Evolutionary conservation across 1,284 basidiomycete genomes (phyloP), one percentile per base, ranked within the genome.

Genomic region (Trametes hirsuta): DNA sequence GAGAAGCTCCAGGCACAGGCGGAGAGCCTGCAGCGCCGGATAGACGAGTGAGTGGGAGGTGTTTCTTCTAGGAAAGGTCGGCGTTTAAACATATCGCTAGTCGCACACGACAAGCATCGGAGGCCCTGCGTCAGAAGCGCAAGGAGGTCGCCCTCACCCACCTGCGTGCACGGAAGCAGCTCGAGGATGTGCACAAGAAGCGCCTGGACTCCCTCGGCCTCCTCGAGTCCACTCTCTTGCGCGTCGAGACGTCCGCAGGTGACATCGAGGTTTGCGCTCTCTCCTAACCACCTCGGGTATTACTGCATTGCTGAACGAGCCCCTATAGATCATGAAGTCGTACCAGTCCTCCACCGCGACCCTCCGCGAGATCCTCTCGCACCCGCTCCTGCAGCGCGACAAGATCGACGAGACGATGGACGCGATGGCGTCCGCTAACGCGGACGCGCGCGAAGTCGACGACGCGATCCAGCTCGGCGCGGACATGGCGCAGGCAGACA

Each of bases 321-420:
- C 53, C 18, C 36, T 34, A n/a, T 69, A 96, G 91, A 91, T 98
- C 55, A 87, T 98, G 84, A 84, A 85, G 64, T 85, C 88, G 0
- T 98, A 97, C 71, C 85, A 93, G 71, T 86, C 87, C 1, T 95
- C 94, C 1, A 88, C 92, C 0, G 74, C 82, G 2, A 94, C 94
- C 0, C 81, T 98, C 9, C 83, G 84, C 11, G 74, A 82, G 0
- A 85, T 98, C 42, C 85, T 98, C 2, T 77, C 87, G 1, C 87
- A 96, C 67, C 93, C 94, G 0, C 87, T 87, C 0, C 79, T 98
- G 12, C 86, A 90, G 63, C 82, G 85, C 6, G 90, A 90, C 18
- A 84, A 83, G 49, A 86, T 98, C 52, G 93, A 97, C 49, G 80
- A 84, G 65, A 96, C 94, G 1, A 89, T 97, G 84, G 92, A 95